phyloP scores from a whole-genome alignment of 345 rosid species.

The Brassica carinata region DNA sequence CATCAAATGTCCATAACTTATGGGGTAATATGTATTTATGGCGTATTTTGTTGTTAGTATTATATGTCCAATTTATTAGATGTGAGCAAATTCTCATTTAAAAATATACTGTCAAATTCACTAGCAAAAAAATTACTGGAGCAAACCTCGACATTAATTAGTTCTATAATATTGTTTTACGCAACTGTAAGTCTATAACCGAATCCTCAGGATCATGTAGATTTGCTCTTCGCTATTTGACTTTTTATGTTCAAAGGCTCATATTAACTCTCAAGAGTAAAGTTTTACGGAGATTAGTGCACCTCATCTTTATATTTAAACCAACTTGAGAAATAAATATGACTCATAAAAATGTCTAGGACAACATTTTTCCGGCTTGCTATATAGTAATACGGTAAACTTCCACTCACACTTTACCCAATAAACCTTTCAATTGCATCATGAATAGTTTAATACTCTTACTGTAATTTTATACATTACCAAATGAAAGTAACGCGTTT shows the following conservation, averaged over 20 bases:
- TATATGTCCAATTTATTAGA: conserved; percentile 15
- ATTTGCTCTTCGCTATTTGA: conserved; percentile 16
- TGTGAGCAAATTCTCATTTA: background rate
- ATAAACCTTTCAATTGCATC: conserved; percentile 1
- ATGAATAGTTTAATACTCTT: background rate
- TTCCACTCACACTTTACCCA: conserved; percentile 14
- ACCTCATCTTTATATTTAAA: conserved; percentile 10
- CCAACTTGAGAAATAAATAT: conserved; percentile 14
- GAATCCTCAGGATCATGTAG: conserved; percentile 14
- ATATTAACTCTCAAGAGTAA: conserved; percentile 12
- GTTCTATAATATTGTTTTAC: background rate
- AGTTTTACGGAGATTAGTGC: background rate
- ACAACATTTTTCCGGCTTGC: background rate
- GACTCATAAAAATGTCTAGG: background rate
- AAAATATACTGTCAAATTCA: background rate
- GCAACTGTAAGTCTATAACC: conserved; percentile 5
- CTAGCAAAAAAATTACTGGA: background rate
- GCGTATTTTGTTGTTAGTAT: background rate
- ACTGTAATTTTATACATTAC: background rate
- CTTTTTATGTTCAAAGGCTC: conserved; percentile 11
- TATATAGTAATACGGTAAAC: background rate
- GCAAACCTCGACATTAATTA: background rate
- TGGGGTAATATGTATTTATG: conserved; percentile 20
- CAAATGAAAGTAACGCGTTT: conserved; percentile 7
- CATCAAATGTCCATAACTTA: conserved; percentile 36